These are phyloP conservation scores for Penicillium olsonii DNA, from an alignment of 2,329 filamentous ascomycete genomes.

Conservation along the genomic window DNA sequence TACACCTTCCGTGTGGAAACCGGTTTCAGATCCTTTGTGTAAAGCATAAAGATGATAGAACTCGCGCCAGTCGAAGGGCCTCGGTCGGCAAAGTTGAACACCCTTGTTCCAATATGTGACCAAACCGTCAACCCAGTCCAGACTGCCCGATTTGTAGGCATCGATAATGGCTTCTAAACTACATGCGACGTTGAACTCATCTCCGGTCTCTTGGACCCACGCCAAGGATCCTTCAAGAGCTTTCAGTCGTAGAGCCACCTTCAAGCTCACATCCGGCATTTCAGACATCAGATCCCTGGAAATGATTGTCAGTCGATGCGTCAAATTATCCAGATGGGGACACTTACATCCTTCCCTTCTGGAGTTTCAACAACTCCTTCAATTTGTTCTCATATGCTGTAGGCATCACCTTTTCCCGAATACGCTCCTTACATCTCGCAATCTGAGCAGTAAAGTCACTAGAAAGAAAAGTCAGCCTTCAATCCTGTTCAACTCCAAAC, in stretches of 20 bases:
- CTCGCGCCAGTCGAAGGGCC: neutral
- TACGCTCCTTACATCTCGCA: neutral
- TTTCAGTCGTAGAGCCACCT: neutral
- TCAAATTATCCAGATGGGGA: no score
- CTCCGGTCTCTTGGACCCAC: neutral
- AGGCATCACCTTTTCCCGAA: neutral
- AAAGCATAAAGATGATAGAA: neutral
- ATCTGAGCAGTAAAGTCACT: neutral
- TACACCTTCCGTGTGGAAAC: neutral
- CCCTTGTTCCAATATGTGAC: slow-evolving; percentile 1
- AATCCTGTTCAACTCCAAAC: no score
- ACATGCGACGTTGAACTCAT: neutral
- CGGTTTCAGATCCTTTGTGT: neutral
- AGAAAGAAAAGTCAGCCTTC: neutral
- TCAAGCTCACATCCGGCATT: neutral
- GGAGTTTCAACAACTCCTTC: neutral
- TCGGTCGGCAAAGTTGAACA: neutral
- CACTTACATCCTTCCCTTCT: neutral
- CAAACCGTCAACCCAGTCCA: neutral
- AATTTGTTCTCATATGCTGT: neutral
- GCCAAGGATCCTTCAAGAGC: neutral
- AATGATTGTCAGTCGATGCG: neutral
- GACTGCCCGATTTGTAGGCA: neutral
- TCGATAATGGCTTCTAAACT: neutral
- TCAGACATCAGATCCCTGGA: neutral